Base-by-base conservation (phyloP, 2,329 filamentous ascomycete genomes). In the Fusarium guadeloupense region DNA sequence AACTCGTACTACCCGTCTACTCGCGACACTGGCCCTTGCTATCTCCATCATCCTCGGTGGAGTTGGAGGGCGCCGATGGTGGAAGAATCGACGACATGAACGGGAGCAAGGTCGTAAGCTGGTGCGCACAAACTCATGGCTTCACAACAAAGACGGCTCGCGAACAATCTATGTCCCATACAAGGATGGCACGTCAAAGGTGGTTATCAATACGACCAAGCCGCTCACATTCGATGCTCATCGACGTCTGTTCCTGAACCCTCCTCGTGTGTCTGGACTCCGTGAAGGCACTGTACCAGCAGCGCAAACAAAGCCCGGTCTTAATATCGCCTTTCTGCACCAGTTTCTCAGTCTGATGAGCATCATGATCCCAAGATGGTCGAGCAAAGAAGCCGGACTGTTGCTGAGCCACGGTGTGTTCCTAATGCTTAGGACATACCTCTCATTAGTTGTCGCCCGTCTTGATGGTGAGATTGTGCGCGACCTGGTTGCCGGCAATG, bases 351-450 rank as follows among this genome's bases (percentile, higher is more conserved):
- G 94, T 71, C 79, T 99, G 49, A 87, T 98, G 79, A 97, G 93
- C 77, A 98, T 99, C 72, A 96, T 98, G 92, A 91, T 99, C 60
- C 95, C 95, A 6, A 83, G 94, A 62, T 97, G 94, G 90, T 89
- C 89, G 14, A 97, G 93, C 75, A 99, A 99, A 75, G 95, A 98
- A 79, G 93, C 94, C 0, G 94, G 93, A 1, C 78, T 99, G 62
- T 81, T 99, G 25, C 77, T 97, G 60, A 95, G 93, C 70, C 95
- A 99, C 71, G 90, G 91, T 16, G 82, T 92, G 25, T 99, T 98
- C 75, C 78, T 99, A 61, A 87, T 99, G 81, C 81, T 98, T 46
- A 84, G 95, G 57, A 99, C 95, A 38, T 99, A 99, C 71, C 84
- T 99, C 10, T 98, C 94, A 9, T 81, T 99, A 4, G 87, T 99